Evolutionary conservation across 2,329 filamentous ascomycete genomes (phyloP).

Genomic region (Fusarium sp.): DNA sequence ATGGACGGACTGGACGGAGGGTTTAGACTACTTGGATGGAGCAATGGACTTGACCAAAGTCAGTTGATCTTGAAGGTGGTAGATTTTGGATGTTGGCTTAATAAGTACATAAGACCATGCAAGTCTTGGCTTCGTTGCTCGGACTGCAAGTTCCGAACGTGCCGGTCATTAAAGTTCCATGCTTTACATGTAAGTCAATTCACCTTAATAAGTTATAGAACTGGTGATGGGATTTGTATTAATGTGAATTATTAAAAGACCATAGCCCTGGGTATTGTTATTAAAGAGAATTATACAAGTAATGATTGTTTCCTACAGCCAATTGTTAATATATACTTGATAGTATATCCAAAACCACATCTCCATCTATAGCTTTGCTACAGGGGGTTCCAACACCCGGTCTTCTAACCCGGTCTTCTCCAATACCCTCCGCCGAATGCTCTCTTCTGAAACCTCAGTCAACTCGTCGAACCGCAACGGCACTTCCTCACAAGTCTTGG

Average conservation of each 20-base stretch:
- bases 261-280: no score
- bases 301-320: not conserved
- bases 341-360: slow-evolving; percentile 30
- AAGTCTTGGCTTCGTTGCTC: slow-evolving; percentile 6
- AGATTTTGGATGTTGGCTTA: slow-evolving; percentile 1
- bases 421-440: slow-evolving; percentile 55
- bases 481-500: slow-evolving; percentile 63
- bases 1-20: not conserved
- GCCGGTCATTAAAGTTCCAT: slow-evolving; percentile 23
- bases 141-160: slow-evolving; percentile 13
- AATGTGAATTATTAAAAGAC: no score
- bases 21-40: not conserved
- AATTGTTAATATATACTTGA: not conserved
- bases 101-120: not conserved
- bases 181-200: slow-evolving; percentile 5
- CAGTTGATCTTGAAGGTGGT: not conserved
- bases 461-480: slow-evolving; percentile 57
- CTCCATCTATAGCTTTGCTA: slow-evolving; percentile 48
- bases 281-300: not conserved
- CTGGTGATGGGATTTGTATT: no score
- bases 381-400: slow-evolving; percentile 5
- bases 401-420: slow-evolving; percentile 38
- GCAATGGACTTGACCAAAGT: not conserved
- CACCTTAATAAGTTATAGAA: not conserved
- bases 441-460: slow-evolving; percentile 56